Evolutionary conservation across 139 green algal species (phyloP), one percentile per base, ranked within the genome.

Genomic region (Auxenochlorella pyrenoidosa): DNA sequence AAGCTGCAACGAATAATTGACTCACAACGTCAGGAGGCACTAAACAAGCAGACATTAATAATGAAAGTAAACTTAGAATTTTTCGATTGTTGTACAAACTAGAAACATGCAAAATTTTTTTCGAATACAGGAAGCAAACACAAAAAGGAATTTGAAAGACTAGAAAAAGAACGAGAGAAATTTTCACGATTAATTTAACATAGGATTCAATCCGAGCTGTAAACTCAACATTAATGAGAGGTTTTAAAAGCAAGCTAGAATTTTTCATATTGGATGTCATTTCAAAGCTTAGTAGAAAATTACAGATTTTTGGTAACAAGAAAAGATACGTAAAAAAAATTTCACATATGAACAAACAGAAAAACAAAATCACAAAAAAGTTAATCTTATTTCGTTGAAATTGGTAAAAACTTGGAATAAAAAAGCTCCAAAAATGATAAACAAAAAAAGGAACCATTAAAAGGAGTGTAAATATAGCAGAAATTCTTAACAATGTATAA

Each of bases 391-490:
- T 82, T 86, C 78, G 32, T 86, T 89, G 34, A 70, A 78, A 60
- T 75, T 79, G 32, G 75, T 85, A 89, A 44, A 54, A 71, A 86
- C 85, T 89, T 65, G 85, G 85, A 82, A 89, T 86, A 63, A 86
- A 82, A 89, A 89, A 89, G 82, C 85, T 66, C 85, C 85, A 89
- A 68, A 89, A 54, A 79, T 89, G 66, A 79, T 89, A 89, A 65
- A 89, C 36, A 72, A 82, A 70, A 81, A 86, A 82, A 66, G 85
- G 85, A 38, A 89, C 58, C n/a, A 82, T 51, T 32, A 75, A 76
- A 58, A 86, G 72, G 38, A 89, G 30, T 54, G 60, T 89, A 36
- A 78, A 63, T 38, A 82, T 75, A 30, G 24, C 43, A 71, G 41
- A 86, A 82, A 89, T 82, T 89, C 70, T 63, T 63, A 89, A 15